Conservation (phyloP, 148 eudicot genomes). For the Mesembryanthemum crystallinum region DNA sequence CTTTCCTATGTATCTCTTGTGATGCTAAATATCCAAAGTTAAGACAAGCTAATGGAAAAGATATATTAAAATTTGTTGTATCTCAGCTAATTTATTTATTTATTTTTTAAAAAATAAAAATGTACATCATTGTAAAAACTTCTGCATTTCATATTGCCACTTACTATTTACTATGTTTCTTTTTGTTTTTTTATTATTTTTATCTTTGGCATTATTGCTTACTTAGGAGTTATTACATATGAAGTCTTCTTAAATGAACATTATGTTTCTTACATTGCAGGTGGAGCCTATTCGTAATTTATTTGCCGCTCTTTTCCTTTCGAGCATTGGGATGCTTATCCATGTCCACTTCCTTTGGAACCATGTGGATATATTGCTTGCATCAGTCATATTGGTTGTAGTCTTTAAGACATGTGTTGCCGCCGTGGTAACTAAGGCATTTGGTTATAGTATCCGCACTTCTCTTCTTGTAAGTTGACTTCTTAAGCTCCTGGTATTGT, state of each 20-base stretch:
- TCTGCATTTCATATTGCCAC: too few species aligned
- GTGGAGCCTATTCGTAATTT: conserved; percentile 98
- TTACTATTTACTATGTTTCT: too few species aligned
- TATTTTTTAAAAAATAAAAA: too few species aligned
- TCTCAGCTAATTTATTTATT: too few species aligned
- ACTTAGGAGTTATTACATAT: conserved; percentile 10
- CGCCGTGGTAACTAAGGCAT: conserved; percentile 65
- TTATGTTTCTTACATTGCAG: conserved; percentile 38
- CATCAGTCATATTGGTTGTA: conserved; percentile 84
- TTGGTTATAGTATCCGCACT: conserved; percentile 78
- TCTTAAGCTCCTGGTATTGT: conserved; percentile 19
- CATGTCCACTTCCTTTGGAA: conserved; percentile 93
- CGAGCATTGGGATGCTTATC: conserved; percentile 98
- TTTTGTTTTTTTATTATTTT: too few species aligned
- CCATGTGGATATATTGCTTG: conserved; percentile 96
- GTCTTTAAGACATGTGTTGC: conserved; percentile 87
- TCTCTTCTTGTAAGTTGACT: conserved; percentile 71
- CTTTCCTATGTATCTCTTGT: too few species aligned
- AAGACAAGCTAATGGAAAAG: too few species aligned
- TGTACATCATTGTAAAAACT: too few species aligned
- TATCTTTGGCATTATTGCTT: neutral
- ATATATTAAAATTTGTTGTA: too few species aligned
- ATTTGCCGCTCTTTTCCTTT: conserved; percentile 97
- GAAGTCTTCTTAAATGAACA: conserved; percentile 7
- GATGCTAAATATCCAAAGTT: too few species aligned